Evolutionary conservation across 1,284 basidiomycete species (phyloP).

Genomic region (Leccinum cinnamomeum): DNA sequence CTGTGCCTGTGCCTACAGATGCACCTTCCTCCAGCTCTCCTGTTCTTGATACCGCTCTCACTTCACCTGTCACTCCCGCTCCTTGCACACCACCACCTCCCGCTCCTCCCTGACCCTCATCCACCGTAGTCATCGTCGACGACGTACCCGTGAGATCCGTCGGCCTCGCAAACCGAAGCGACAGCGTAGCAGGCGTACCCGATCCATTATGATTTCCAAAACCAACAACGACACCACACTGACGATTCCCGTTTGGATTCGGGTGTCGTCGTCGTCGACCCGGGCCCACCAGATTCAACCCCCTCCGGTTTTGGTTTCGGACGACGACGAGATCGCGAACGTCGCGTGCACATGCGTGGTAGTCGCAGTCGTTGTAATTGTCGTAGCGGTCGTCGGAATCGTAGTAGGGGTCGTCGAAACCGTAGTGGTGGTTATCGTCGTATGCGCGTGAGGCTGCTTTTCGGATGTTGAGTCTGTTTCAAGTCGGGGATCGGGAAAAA

Average conservation of each 20-base stretch:
- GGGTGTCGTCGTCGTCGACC: neutral
- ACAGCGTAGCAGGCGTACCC: conserved; percentile 3
- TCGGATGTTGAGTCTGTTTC: conserved; percentile 27
- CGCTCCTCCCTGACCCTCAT: neutral
- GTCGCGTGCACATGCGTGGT: neutral
- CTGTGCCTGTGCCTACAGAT: neutral
- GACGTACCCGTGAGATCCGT: conserved; percentile 7
- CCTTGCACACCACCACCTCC: neutral
- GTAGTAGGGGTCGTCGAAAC: neutral
- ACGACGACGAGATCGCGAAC: neutral
- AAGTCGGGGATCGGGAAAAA: neutral
- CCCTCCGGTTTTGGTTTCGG: neutral
- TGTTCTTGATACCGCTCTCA: neutral
- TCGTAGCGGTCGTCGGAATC: neutral
- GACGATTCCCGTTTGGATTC: neutral
- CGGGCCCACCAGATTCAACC: no score
- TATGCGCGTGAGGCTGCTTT: conserved; percentile 20
- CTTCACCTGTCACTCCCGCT: neutral
- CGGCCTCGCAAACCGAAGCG: conserved; percentile 25
- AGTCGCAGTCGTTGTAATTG: neutral
- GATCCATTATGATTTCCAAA: neutral
- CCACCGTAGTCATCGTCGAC: neutral
- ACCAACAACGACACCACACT: neutral
- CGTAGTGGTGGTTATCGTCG: neutral
- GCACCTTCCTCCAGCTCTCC: neutral